Conservation (phyloP, 192 early-diverging fungal genomes). For the Phlyctochytrium arcticum region DNA sequence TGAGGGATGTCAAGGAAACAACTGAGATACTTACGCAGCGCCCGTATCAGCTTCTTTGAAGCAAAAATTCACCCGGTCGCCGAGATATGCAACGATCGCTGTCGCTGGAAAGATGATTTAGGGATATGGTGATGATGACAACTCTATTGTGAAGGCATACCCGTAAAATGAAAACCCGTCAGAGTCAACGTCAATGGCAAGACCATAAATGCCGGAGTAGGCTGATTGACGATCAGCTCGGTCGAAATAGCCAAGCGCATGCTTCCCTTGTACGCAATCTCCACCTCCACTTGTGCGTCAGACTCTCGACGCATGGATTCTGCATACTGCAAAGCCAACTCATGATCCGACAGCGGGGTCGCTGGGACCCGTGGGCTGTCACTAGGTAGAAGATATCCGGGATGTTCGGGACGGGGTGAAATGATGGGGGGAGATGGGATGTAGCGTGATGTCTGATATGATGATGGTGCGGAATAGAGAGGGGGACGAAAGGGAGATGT, state of each 20-base stretch:
- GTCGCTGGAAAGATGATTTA: constrained; percentile 33
- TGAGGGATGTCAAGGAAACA: not conserved
- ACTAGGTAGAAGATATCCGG: not conserved
- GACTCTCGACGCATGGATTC: constrained; percentile 30
- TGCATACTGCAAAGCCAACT: constrained; percentile 33
- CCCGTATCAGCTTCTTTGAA: constrained; percentile 47
- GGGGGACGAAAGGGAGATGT: too few relatives aligned
- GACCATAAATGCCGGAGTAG: constrained; percentile 56
- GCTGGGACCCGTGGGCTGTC: too few relatives aligned
- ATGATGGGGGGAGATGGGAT: not conserved
- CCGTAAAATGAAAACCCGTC: constrained; percentile 52
- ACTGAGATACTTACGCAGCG: constrained; percentile 20
- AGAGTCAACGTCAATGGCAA: constrained; percentile 51
- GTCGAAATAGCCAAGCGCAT: constrained; percentile 48
- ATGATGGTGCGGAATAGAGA: not conserved
- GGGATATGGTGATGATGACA: constrained; percentile 11
- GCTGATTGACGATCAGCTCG: constrained; percentile 59
- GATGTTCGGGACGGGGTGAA: constrained; percentile 9
- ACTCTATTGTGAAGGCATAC: constrained; percentile 16
- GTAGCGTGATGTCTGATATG: not conserved
- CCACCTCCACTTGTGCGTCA: constrained; percentile 52
- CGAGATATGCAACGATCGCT: constrained; percentile 58
- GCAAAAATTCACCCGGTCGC: constrained; percentile 56
- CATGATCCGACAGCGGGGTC: constrained; percentile 14
- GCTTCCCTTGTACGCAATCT: constrained; percentile 50